Conservation (phyloP, 1,284 basidiomycete species). For the Sporisorium exsertum region DNA sequence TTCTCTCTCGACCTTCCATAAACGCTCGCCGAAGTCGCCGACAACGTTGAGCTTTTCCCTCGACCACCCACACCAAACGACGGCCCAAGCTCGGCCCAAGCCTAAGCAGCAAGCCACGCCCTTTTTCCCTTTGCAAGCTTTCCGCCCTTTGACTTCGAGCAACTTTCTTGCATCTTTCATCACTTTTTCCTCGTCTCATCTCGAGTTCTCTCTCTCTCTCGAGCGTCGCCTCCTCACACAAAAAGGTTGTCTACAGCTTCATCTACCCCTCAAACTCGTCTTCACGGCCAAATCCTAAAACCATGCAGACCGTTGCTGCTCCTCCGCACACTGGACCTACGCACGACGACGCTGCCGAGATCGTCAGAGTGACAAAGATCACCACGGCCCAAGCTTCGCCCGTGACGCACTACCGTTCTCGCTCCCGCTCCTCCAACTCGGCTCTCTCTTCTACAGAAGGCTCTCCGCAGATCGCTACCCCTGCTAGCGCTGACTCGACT, state of each 20-base stretch:
- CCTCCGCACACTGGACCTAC: neutral
- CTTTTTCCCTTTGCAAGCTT: no score
- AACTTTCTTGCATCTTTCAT: no score
- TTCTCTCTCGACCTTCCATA: neutral
- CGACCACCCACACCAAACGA: neutral
- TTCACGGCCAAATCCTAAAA: no score
- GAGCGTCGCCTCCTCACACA: no score
- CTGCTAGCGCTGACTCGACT: neutral
- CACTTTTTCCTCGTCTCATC: no score
- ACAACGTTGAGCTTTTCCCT: no score
- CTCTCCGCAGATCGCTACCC: neutral
- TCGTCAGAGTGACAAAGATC: conserved; percentile 22
- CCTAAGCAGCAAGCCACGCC: no score
- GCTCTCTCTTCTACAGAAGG: conserved; percentile 2
- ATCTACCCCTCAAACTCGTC: no score
- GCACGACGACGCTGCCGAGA: conserved; percentile 8
- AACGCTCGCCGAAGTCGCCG: no score
- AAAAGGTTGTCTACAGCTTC: no score
- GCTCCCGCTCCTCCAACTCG: conserved; percentile 16
- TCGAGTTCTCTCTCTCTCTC: no score
- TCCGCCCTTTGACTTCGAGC: no score
- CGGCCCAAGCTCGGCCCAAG: neutral
- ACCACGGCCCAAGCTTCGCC: conserved; percentile 19
- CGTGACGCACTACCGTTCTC: conserved; percentile 20
- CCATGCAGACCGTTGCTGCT: neutral